These are phyloP conservation scores for Henckelia pumila DNA, from an alignment of 257 asterid genomes.

Conservation along the genomic window DNA sequence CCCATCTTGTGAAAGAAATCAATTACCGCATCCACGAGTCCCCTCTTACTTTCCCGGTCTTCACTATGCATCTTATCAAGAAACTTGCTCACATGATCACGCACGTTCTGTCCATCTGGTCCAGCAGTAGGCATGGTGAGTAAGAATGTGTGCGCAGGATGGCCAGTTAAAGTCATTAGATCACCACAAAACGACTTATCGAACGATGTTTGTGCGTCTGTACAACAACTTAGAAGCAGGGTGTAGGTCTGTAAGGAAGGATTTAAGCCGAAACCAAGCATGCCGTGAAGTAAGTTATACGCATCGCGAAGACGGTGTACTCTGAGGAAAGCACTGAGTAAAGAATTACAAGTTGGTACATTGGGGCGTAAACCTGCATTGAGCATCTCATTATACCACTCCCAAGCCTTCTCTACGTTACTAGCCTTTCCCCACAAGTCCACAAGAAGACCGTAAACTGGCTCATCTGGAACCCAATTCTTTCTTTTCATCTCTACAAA, in stretches of 20 bases:
- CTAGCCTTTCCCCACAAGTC: slow-evolving; percentile 95
- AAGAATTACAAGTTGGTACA: slow-evolving; percentile 92
- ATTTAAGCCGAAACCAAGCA: slow-evolving; percentile 65
- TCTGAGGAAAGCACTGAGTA: slow-evolving; percentile 87
- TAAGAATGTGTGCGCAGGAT: slow-evolving; percentile 81
- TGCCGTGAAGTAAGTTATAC: slow-evolving; percentile 68
- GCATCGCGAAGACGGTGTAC: slow-evolving; percentile 87
- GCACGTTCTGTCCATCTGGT: slow-evolving; percentile 82
- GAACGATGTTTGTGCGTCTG: slow-evolving; percentile 71
- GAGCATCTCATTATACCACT: slow-evolving; percentile 87
- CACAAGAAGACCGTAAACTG: slow-evolving; percentile 88
- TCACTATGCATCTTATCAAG: slow-evolving; percentile 93
- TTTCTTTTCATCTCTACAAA: slow-evolving; percentile 80
- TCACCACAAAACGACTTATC: slow-evolving; percentile 72
- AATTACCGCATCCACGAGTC: slow-evolving; percentile 81
- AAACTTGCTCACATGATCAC: slow-evolving; percentile 74
- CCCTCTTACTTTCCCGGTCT: slow-evolving; percentile 94
- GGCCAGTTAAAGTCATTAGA: slow-evolving; percentile 79
- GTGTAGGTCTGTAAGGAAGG: slow-evolving; percentile 93
- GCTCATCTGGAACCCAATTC: slow-evolving; percentile 98
- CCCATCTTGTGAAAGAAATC: slow-evolving; percentile 92
- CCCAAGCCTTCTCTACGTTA: slow-evolving; percentile 83
- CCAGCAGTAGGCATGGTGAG: slow-evolving; percentile 83
- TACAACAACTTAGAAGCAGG: slow-evolving; percentile 83
- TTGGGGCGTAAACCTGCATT: slow-evolving; percentile 77